phyloP scores from a whole-genome alignment of 2,329 filamentous ascomycete species.

The Aspergillus quadrilineatus region DNA sequence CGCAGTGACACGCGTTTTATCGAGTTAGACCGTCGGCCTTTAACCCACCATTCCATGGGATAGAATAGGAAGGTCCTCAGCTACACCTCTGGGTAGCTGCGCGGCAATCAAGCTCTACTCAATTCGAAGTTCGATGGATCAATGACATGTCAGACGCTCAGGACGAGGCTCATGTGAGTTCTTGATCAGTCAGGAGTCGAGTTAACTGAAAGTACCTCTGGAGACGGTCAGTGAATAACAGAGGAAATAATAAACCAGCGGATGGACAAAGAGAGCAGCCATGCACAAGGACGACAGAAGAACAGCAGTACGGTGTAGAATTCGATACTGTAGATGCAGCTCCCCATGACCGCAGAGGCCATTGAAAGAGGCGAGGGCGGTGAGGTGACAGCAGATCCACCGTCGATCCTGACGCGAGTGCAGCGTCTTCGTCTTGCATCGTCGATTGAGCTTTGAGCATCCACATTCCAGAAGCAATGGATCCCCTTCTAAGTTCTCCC shows the following conservation, averaged over 20 bases:
- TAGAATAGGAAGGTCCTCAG: conserved; percentile 7
- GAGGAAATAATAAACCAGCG: neutral
- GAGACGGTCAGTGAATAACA: too few relatives aligned
- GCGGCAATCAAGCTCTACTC: neutral
- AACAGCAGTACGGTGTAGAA: too few relatives aligned
- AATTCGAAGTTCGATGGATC: neutral
- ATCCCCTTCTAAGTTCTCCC: conserved; percentile 3
- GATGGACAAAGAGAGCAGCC: neutral
- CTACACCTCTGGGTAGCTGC: conserved; percentile 14
- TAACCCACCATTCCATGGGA: neutral
- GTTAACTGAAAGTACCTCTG: neutral
- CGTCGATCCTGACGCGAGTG: neutral
- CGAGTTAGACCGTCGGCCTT: neutral
- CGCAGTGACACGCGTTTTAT: conserved; percentile 4
- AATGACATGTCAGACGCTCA: conserved; percentile 33
- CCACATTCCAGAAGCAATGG: conserved; percentile 18
- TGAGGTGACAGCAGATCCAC: neutral
- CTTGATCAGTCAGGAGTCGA: neutral
- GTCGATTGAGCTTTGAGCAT: neutral
- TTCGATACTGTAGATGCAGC: too few relatives aligned
- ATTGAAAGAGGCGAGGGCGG: neutral
- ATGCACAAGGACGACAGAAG: neutral
- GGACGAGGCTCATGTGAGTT: neutral
- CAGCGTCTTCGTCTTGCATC: too few relatives aligned
- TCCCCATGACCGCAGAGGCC: too few relatives aligned